Base-by-base conservation (phyloP, 108 stramenopile species). In the Skeletonema costatum region DNA sequence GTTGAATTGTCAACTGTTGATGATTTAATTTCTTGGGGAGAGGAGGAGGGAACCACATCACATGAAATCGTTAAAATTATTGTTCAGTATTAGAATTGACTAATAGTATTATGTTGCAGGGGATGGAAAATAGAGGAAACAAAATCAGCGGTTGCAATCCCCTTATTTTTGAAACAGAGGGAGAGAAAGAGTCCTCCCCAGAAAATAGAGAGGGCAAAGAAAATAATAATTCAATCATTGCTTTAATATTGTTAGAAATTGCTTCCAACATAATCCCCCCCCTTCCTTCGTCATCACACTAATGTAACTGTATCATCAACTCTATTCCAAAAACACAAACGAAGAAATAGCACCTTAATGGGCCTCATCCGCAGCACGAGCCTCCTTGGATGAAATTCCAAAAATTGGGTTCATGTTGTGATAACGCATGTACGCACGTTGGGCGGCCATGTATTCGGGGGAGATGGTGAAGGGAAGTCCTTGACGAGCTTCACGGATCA, bases 381-480 rank as follows among this genome's bases (percentile, higher is more conserved):
- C 85, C 48, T 76, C 65, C 88, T 90, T 89, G 80, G 88, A 89
- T 72, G 88, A 89, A 72, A 90, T 87, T 66, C 94, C 94, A 70
- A 73, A 92, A 78, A 95, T 95, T 14, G 94, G 94, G 75, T 95
- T 95, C 92, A 95, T 95, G 77, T 95, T 95, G 90, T 95, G 94
- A 80, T 95, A 95, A 77, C 94, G 92, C 94, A 95, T 95, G 88
- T 95, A 95, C 3, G 94, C 94, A 67, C 94, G 87, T 64, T 91
- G 90, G 30, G 92, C 92, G 13, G 92, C 92, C 58, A 72, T 77
- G 84, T 95, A 91, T 78, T 95, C 92, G 31, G 94, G 92, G 60
- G 85, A 87, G 80, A 92, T 61, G 68, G 92, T 92, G 75, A 86
- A 83, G 46, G 94, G 94, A 32, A 95, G 88, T 31, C 85, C 85